phyloP scores from a whole-genome alignment of 2,329 filamentous ascomycete genomes.

The Colletotrichum gloeosporioides region DNA sequence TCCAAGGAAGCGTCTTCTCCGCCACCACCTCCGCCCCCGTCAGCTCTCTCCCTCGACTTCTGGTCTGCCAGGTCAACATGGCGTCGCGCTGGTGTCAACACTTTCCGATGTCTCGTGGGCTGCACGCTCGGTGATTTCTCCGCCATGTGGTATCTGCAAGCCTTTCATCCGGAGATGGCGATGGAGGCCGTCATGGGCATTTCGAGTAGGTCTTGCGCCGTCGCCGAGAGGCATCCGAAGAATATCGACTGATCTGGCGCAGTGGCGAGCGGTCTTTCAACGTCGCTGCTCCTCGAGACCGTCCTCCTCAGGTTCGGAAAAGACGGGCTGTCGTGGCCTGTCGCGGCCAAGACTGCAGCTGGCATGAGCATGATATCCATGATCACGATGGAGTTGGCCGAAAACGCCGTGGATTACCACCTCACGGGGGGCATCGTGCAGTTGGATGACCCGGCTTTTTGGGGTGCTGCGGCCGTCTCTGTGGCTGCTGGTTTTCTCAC shows the following conservation, averaged over 20 bases:
- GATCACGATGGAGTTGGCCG: constrained; percentile 61
- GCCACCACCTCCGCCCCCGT: background rate
- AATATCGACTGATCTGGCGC: background rate
- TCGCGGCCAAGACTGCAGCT: constrained; percentile 55
- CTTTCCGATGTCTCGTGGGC: constrained; percentile 58
- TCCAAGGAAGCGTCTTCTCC: background rate
- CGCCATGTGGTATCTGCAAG: constrained; percentile 59
- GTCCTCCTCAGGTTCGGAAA: constrained; percentile 51
- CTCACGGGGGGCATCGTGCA: constrained; percentile 56
- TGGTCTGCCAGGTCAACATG: constrained; percentile 43
- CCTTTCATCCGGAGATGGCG: constrained; percentile 49
- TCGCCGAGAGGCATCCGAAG: background rate
- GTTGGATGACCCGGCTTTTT: constrained; percentile 53
- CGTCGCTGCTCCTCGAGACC: constrained; percentile 59
- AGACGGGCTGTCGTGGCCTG: constrained; percentile 51
- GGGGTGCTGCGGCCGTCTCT: constrained; percentile 52
- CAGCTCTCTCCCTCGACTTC: constrained; percentile 25
- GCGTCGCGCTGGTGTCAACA: constrained; percentile 59
- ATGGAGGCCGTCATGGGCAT: constrained; percentile 55
- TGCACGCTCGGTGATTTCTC: constrained; percentile 63
- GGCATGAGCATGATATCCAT: constrained; percentile 67
- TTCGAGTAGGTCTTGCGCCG: constrained; percentile 44
- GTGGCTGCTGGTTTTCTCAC: constrained; percentile 50
- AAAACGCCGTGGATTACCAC: constrained; percentile 61
- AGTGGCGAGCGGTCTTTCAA: constrained; percentile 58